Base-by-base conservation (phyloP, 371 early-diverging fungal genomes). In the Mycotypha africana region DNA sequence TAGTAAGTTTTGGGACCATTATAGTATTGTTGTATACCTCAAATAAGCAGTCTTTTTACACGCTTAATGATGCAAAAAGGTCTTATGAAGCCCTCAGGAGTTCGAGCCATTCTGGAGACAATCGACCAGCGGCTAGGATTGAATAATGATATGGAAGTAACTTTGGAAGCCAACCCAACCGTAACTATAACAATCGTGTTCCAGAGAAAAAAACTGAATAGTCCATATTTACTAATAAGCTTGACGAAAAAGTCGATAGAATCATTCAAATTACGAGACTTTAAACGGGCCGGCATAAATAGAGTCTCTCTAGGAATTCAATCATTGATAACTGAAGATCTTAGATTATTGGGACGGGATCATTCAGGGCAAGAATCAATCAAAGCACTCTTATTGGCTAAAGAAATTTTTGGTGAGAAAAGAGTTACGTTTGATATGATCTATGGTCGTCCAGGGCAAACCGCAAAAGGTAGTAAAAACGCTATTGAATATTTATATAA, bases 281-380 rank as follows among this genome's bases (percentile, higher is more conserved):
- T 85, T 39, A 68, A 60, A 21, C 45, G 47, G 3, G 77, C 82
- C 1, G 94, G 94, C 0, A 61, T 93, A 56, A 92, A 83, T 44
- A 77, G 94, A 24, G 59, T 89, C 9, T 90, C 91, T 1, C 52
- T 93, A 4, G 93, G 93, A 2, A 71, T 91, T n/a, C 89, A 89
- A 49, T 72, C 92, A 8, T 78, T 91, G 25, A 52, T 82, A 31
- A 71, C 75, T 26, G 30, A 32, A 4, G 76, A 70, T 14, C 60
- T 92, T 21, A 58, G 52, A 14, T 33, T 69, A 2, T 41, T 72
- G 3, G 73, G 69, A 1, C 69, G 93, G 10, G 81, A 88, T 61
- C 93, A 93, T 52, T 70, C 81, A 1, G 82, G 78, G 2, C 38
- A 51, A 0, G 77, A 85, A 15, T 85, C 82, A 3, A 39, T 79